Conservation (phyloP, 1,139 yeast genomes). For the Arxiozyma slooffiae region DNA sequence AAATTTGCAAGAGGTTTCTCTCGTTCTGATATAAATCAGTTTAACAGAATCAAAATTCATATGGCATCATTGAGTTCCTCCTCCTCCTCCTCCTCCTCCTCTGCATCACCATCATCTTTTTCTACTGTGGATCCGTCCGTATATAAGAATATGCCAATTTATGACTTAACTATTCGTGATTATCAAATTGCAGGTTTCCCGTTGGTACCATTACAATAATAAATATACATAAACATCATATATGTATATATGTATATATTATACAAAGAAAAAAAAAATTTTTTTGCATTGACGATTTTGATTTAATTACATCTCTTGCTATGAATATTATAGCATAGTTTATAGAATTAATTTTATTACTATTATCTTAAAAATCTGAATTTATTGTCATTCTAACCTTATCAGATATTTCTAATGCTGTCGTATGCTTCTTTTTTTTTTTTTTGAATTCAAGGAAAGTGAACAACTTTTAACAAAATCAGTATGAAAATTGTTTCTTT, state of each 20-base stretch:
- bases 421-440: no score
- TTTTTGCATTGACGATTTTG: no score
- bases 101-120: no score
- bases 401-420: conserved; percentile 1
- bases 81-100: no score
- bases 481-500: background rate
- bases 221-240: no score
- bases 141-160: conserved; percentile 16
- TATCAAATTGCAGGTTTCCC: conserved; percentile 23
- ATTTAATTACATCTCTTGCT: no score
- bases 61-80: conserved; percentile 11
- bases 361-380: conserved; percentile 1
- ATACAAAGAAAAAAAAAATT: no score
- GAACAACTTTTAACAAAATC: background rate
- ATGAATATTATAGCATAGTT: no score
- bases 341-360: background rate
- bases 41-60: conserved; percentile 7
- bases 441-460: background rate
- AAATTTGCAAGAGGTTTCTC: conserved; percentile 27
- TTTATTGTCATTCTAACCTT: background rate
- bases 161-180: conserved; percentile 20
- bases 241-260: no score
- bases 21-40: conserved; percentile 20
- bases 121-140: conserved; percentile 13
- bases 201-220: background rate